Base-by-base conservation (phyloP, 2,329 filamentous ascomycete genomes). In the Fusarium pilosicola region DNA sequence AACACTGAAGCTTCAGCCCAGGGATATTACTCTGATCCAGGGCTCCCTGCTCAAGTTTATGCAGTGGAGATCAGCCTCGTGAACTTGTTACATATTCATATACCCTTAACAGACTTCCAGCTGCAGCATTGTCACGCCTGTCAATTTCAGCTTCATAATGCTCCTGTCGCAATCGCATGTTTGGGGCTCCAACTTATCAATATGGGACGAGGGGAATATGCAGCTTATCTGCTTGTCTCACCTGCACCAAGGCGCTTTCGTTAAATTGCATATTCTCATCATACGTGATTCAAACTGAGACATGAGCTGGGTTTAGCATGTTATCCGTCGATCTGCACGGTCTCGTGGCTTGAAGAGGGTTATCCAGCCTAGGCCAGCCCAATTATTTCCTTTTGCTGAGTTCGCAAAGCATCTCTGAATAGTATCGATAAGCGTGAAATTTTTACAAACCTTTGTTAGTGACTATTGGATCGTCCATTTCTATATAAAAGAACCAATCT, bases 1-100 rank as follows among this genome's bases (percentile, higher is more conserved):
- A 69, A 59, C 59, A 46, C 75, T 76, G 69, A 77, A 70, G 69
- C 74, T 77, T 77, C 66, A 77, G 75, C 75, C 75, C 75, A 74
- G 58, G 57, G 65, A 77, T 72, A 77, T 77, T 77, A 72, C 71
- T 54, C 48, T 56, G 55, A 54, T 36, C 68, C 52, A 74, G 70
- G 73, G 61, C 54, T 71, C 62, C 52, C 51, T 70, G 61, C 24
- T 68, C 61, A 60, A 69, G 55, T 65, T 65, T 65, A 66, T 75
- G 70, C 46, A 67, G 48, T 42, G 54, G 61, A 60, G 58, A 64
- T 65, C 68, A 61, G 44, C 48, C 34, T 70, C 42, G 28, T 28
- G 49, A 32, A 48, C 61, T 48, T 58, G 62, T 54, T 58, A 46
- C 61, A 52, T 57, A 36, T 28, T 42, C 41, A 26, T 36, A 36